Evolutionary conservation across 1,284 basidiomycete genomes (phyloP), one percentile per base, ranked within the genome.

Genomic region (Pseudozyma thailandica): DNA sequence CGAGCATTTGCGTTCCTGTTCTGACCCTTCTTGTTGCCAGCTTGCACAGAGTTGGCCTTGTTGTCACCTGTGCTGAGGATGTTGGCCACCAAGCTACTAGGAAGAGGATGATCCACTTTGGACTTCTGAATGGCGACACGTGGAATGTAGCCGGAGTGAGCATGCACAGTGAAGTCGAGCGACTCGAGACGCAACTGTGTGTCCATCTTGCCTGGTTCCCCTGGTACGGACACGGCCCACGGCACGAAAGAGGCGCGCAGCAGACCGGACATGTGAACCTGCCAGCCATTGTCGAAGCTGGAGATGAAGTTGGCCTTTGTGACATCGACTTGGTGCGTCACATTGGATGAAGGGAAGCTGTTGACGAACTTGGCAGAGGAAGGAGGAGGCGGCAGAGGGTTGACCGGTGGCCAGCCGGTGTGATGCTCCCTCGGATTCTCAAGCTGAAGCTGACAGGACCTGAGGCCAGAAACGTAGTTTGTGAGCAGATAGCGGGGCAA

Each of bases 271-370:
- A 72, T 71, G 33, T 74, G 72, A 8, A 77, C 70, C 50, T 72
- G 72, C 74, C 74, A 77, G 8, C 74, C 74, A 35, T 53, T 75
- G 27, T 72, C 69, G 43, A 72, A 77, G 37, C 57, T 62, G 8
- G 59, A 60, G 26, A 64, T 30, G 25, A 70, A 69, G 10, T 41
- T 72, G 3, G 74, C 69, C 30, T 61, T 51, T 27, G 57, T 44
- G 16, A 50, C 52, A 27, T 77, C 56, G 21, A 77, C 65, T 23
- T 75, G 61, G 47, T 77, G 74, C 16, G 74, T 72, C 4, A 72
- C 72, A 39, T 60, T 57, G 46, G 63, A 21, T n/a, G 64, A 68
- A 8, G 74, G 64, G 10, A 72, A 55, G 52, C 65, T 65, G 61
- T 69, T 64, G 48, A 72, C 43, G 46, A 51, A 63, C 31, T 63